phyloP scores from a whole-genome alignment of 164 flowering plant genomes.

The Hamamelis virginiana region DNA sequence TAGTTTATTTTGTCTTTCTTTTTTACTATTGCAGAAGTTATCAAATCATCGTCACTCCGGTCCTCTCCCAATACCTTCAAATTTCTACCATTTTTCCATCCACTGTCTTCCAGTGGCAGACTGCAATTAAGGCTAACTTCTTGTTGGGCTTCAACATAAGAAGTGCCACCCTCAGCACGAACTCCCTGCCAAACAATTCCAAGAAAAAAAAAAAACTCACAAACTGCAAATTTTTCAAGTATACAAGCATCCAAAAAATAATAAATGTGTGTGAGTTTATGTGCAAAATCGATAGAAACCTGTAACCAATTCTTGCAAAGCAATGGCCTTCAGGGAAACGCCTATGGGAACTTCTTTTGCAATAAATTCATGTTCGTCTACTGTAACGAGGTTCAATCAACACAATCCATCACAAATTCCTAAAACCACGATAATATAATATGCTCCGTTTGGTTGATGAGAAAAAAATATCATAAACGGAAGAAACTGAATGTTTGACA shows the following conservation, averaged over 20 bases:
- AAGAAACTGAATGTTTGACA: no score
- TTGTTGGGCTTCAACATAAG: conserved; percentile 6
- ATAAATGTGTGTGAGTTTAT: not conserved
- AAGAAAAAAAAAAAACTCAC: not conserved
- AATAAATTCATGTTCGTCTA: conserved; percentile 24
- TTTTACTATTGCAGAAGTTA: not conserved
- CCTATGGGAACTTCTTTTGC: conserved; percentile 39
- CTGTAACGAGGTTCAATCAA: conserved; percentile 28
- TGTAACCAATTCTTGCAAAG: conserved; percentile 54
- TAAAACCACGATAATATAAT: not conserved
- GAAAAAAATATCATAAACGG: not conserved
- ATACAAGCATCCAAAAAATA: conserved; percentile 1
- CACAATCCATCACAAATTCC: conserved; percentile 11
- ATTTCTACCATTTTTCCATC: not conserved
- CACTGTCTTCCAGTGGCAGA: not conserved
- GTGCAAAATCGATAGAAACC: conserved; percentile 10
- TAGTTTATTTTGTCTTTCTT: conserved; percentile 7
- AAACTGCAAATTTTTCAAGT: not conserved
- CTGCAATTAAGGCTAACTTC: not conserved
- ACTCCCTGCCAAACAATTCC: conserved; percentile 24
- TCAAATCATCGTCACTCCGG: conserved; percentile 13
- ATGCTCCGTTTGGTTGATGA: conserved; percentile 1
- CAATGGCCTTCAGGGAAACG: conserved; percentile 43
- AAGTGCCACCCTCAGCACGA: conserved; percentile 10
- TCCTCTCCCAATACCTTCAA: conserved; percentile 3